Conservation (phyloP, 768 basidiomycete species). For the Sistotremastrum suecicum region DNA sequence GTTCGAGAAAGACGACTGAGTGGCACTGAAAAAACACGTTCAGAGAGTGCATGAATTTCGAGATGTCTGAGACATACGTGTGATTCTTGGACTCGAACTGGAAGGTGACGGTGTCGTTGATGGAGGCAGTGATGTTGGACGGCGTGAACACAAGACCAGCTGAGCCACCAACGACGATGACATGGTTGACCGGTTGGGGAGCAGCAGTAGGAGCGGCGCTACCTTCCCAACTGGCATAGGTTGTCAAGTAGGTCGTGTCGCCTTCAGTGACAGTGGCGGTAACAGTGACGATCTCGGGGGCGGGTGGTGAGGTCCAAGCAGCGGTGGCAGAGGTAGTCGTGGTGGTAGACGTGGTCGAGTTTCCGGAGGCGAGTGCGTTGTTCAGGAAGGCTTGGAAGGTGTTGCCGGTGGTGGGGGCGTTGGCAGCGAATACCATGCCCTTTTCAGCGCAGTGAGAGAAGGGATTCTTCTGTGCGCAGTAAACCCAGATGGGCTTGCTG, state of each 20-base stretch:
- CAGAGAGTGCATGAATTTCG: neutral
- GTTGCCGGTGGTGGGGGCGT: conserved; percentile 37
- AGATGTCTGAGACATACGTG: conserved; percentile 12
- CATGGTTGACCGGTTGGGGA: conserved; percentile 20
- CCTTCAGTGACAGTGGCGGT: conserved; percentile 20
- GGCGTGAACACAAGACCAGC: conserved; percentile 25
- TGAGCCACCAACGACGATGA: conserved; percentile 27
- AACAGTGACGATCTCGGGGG: conserved; percentile 18
- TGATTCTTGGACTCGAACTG: conserved; percentile 36
- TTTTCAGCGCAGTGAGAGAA: conserved; percentile 21
- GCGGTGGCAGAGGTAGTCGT: conserved; percentile 12
- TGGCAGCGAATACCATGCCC: conserved; percentile 58
- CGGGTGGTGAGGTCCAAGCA: conserved; percentile 16
- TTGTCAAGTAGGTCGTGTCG: conserved; percentile 16
- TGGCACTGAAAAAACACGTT: conserved; percentile 14
- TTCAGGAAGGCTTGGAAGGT: conserved; percentile 30
- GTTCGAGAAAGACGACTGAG: conserved; percentile 24
- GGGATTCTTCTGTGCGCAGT: conserved; percentile 40
- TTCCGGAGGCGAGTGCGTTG: conserved; percentile 26
- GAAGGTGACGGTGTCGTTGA: conserved; percentile 36
- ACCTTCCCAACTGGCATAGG: conserved; percentile 1
- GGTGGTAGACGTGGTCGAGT: conserved; percentile 10
- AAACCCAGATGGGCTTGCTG: conserved; percentile 41
- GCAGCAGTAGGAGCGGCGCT: conserved; percentile 11
- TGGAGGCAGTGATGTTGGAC: conserved; percentile 29